Evolutionary conservation across 176 grass and related monocot species (phyloP).

Genomic region (Oropetium thomaeum): DNA sequence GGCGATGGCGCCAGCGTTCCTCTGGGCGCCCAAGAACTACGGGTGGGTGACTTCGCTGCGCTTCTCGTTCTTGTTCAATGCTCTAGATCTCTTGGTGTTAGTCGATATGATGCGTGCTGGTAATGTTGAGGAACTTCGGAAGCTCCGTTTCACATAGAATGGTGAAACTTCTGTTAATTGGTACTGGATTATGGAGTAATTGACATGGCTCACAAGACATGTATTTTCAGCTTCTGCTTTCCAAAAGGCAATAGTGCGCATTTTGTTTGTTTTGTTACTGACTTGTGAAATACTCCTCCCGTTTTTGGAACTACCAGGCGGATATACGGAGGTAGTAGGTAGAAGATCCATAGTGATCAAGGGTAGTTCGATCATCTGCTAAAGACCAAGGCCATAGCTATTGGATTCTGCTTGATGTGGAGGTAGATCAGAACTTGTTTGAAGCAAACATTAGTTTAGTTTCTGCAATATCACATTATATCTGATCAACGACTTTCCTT

Average conservation of each 20-base stretch:
- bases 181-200: background rate
- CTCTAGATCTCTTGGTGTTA: slow-evolving; percentile 19
- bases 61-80: background rate
- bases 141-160: background rate
- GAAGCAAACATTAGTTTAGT: background rate
- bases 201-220: background rate
- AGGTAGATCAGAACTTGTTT: background rate
- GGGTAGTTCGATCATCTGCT: background rate
- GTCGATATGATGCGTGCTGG: background rate
- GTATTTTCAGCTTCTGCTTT: background rate
- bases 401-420: background rate
- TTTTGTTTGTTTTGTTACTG: background rate
- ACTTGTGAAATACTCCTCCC: slow-evolving; percentile 1
- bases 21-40: slow-evolving; percentile 69
- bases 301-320: too few relatives aligned
- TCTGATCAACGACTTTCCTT: background rate
- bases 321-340: too few relatives aligned
- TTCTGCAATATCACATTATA: background rate
- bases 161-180: background rate
- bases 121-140: background rate
- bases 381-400: background rate
- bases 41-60: slow-evolving; percentile 48
- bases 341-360: background rate
- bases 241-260: background rate
- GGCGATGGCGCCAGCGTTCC: slow-evolving; percentile 59